phyloP scores from a whole-genome alignment of 768 basidiomycete genomes.

The Termitomyces sp. region DNA sequence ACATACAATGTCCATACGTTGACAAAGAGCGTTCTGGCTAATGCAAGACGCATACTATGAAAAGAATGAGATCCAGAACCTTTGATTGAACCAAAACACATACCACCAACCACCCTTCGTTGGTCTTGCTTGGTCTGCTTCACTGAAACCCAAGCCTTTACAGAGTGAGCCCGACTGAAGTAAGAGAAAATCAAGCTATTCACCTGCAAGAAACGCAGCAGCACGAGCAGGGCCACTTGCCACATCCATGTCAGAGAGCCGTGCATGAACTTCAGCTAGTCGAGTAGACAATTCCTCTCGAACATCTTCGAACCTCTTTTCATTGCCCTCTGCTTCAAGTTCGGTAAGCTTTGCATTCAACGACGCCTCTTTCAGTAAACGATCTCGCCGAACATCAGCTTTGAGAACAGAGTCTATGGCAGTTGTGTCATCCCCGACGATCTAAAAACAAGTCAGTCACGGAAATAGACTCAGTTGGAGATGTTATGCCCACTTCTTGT shows the following conservation, averaged over 20 bases:
- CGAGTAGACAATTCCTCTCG: slow-evolving; percentile 81
- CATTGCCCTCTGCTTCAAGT: slow-evolving; percentile 73
- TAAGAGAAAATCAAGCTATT: slow-evolving; percentile 3
- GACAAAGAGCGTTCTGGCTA: slow-evolving; percentile 94
- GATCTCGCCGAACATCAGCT: slow-evolving; percentile 99
- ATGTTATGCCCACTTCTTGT: slow-evolving; percentile 68
- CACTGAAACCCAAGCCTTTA: slow-evolving; percentile 86
- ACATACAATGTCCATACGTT: slow-evolving; percentile 47
- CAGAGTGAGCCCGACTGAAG: not conserved
- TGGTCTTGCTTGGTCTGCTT: slow-evolving; percentile 78
- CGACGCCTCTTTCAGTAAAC: slow-evolving; percentile 72
- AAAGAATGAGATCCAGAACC: not conserved
- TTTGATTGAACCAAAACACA: slow-evolving; percentile 13
- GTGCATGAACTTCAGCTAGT: slow-evolving; percentile 84
- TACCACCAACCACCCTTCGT: slow-evolving; percentile 94
- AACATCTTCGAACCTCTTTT: slow-evolving; percentile 78
- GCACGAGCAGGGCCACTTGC: slow-evolving; percentile 96
- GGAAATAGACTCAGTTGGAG: not conserved
- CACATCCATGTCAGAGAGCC: slow-evolving; percentile 96
- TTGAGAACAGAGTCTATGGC: slow-evolving; percentile 96
- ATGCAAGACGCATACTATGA: slow-evolving; percentile 86
- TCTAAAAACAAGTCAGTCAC: slow-evolving; percentile 38
- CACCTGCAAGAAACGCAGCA: slow-evolving; percentile 83
- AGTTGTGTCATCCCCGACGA: slow-evolving; percentile 88
- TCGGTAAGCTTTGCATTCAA: slow-evolving; percentile 71